Conservation (phyloP, 306 rosid genomes). For the Dalbergia oliveri region DNA sequence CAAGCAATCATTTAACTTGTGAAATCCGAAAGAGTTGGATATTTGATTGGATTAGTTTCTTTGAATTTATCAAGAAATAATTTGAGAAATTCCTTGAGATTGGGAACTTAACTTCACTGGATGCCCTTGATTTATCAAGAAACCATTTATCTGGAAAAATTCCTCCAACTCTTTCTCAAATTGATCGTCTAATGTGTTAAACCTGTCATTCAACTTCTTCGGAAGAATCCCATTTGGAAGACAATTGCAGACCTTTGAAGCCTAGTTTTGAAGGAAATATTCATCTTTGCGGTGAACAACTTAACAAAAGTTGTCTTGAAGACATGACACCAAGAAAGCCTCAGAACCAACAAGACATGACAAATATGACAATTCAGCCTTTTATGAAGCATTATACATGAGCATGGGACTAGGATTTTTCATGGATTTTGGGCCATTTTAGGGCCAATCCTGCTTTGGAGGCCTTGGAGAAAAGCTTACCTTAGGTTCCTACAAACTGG, state of each 20-base stretch:
- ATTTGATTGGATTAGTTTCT: slow-evolving; percentile 19
- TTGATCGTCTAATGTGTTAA: slow-evolving; percentile 21
- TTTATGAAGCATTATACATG: too few relatives aligned
- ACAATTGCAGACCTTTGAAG: slow-evolving; percentile 32
- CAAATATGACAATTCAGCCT: too few relatives aligned
- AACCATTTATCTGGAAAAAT: slow-evolving; percentile 21
- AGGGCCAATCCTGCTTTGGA: too few relatives aligned
- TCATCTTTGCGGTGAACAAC: slow-evolving; percentile 38
- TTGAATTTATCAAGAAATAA: slow-evolving; percentile 43
- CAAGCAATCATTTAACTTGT: slow-evolving; percentile 25
- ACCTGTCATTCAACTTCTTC: slow-evolving; percentile 34
- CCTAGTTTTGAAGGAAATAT: slow-evolving; percentile 40
- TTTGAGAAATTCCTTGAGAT: not conserved
- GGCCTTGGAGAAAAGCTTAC: too few relatives aligned
- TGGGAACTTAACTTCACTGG: slow-evolving; percentile 25
- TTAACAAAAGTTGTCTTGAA: slow-evolving; percentile 1
- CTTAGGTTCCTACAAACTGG: too few relatives aligned
- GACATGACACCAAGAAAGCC: not conserved
- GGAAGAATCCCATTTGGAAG: slow-evolving; percentile 32
- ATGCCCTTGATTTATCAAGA: slow-evolving; percentile 21
- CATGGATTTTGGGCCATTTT: too few relatives aligned
- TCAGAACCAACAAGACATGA: not conserved
- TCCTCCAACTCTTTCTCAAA: slow-evolving; percentile 29
- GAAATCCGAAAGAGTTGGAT: not conserved
- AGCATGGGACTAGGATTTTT: too few relatives aligned